Evolutionary conservation across 2,329 filamentous ascomycete genomes (phyloP).

Genomic region (Clonostachys rhizophaga): DNA sequence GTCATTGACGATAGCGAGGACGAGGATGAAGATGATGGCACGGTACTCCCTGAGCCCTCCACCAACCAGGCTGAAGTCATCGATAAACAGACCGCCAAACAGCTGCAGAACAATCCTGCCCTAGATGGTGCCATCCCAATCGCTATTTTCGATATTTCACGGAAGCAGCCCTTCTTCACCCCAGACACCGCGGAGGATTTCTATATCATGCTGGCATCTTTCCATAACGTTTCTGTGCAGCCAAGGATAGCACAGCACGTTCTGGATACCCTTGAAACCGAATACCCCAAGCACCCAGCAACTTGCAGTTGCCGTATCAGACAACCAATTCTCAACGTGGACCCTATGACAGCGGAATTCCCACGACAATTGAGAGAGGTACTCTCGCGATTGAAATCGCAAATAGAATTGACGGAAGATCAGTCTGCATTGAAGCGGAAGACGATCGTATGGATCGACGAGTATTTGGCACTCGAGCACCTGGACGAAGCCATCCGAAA

Average conservation of each 20-base stretch:
- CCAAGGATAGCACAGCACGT: constrained; percentile 69
- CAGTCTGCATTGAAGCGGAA: constrained; percentile 39
- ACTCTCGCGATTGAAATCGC: constrained; percentile 55
- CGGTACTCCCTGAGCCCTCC: constrained; percentile 39
- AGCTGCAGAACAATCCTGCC: constrained; percentile 72
- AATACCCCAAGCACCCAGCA: constrained; percentile 55
- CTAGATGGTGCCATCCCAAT: constrained; percentile 90
- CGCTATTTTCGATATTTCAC: constrained; percentile 84
- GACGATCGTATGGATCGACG: constrained; percentile 48
- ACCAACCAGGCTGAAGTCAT: constrained; percentile 35
- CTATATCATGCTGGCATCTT: constrained; percentile 73
- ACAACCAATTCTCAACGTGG: constrained; percentile 64
- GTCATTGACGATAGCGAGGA: constrained; percentile 38
- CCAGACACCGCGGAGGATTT: constrained; percentile 66
- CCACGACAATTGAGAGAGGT: constrained; percentile 64
- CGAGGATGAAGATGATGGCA: constrained; percentile 30
- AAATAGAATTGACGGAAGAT: constrained; percentile 38
- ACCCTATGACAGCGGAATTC: constrained; percentile 62
- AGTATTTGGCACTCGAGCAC: constrained; percentile 39
- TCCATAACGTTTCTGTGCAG: constrained; percentile 61
- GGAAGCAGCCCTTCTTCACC: constrained; percentile 70
- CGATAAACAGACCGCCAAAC: constrained; percentile 35
- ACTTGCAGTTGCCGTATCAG: constrained; percentile 69
- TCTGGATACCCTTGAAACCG: constrained; percentile 55
- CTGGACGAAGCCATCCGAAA: constrained; percentile 51